Percentiles rank a stretch among this genome's conserved stretches.
phyloP scores from a whole-genome alignment of 2,329 filamentous ascomycete genomes.

The Aurifilum marmelostoma region DNA sequence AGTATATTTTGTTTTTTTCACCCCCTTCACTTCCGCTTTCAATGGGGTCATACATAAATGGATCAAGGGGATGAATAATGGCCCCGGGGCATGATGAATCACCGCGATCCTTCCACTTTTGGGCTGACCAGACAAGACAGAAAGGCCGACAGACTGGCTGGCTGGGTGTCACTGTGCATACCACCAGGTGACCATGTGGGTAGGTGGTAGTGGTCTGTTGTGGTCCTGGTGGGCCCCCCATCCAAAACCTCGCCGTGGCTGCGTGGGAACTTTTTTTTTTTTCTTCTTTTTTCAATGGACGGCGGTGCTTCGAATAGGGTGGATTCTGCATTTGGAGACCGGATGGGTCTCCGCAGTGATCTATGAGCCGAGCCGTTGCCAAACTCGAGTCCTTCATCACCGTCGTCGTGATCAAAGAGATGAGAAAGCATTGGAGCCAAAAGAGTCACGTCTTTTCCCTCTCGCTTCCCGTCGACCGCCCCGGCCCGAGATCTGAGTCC shows the following conservation, averaged over 20 bases:
- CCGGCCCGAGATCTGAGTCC: constrained; percentile 8
- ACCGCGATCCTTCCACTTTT: neutral
- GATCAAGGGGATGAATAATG: neutral
- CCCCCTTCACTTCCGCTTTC: neutral
- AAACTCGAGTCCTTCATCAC: too few relatives aligned
- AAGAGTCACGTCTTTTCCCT: neutral
- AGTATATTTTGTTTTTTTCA: neutral
- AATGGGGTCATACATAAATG: neutral
- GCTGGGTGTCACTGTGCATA: neutral
- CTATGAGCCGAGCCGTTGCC: too few relatives aligned
- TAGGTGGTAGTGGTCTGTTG: neutral
- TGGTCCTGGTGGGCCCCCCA: neutral
- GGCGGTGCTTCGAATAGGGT: neutral
- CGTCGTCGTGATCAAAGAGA: neutral
- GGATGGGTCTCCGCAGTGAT: neutral
- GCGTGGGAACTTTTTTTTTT: neutral
- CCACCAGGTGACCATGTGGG: neutral
- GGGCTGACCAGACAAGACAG: neutral
- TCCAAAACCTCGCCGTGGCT: neutral
- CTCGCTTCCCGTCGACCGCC: neutral
- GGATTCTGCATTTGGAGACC: neutral
- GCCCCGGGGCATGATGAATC: neutral
- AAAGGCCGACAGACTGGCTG: neutral
- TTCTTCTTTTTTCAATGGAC: neutral
- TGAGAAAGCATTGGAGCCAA: neutral